phyloP scores from a whole-genome alignment of 148 eudicot genomes.

The Oxyria digyna region DNA sequence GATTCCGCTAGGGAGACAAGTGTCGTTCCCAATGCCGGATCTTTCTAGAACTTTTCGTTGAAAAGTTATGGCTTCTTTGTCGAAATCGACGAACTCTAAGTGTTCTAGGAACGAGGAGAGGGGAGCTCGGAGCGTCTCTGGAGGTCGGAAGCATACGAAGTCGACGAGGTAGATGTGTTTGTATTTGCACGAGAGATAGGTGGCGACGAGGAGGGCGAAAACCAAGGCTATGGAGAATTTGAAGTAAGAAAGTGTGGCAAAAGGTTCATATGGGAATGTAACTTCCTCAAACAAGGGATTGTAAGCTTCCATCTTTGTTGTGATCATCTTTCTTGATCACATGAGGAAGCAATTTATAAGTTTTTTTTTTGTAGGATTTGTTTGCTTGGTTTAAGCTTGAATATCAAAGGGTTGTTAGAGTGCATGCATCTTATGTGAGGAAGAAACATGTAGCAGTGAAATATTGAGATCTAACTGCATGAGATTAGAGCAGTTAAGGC shows the following conservation, averaged over 20 bases:
- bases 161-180: constrained; percentile 7
- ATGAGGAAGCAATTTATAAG: not conserved
- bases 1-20: constrained; percentile 13
- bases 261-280: not conserved
- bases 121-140: constrained; percentile 9
- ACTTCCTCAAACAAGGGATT: not conserved
- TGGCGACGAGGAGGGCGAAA: not conserved
- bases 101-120: constrained; percentile 12
- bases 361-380: not conserved
- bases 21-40: constrained; percentile 15
- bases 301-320: not conserved
- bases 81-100: not conserved
- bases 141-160: constrained; percentile 6
- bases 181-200: not conserved
- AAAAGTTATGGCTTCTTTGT: constrained; percentile 1
- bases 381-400: not conserved
- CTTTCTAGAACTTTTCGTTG: constrained; percentile 2
- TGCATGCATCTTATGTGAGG: constrained; percentile 4
- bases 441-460: not conserved
- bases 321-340: not conserved
- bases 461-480: not conserved
- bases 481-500: not conserved
- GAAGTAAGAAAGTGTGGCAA: not conserved
- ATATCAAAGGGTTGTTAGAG: not conserved
- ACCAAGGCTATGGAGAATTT: not conserved